Base-by-base conservation (phyloP, 192 early-diverging fungal species). In the Rhizophagus sp. region DNA sequence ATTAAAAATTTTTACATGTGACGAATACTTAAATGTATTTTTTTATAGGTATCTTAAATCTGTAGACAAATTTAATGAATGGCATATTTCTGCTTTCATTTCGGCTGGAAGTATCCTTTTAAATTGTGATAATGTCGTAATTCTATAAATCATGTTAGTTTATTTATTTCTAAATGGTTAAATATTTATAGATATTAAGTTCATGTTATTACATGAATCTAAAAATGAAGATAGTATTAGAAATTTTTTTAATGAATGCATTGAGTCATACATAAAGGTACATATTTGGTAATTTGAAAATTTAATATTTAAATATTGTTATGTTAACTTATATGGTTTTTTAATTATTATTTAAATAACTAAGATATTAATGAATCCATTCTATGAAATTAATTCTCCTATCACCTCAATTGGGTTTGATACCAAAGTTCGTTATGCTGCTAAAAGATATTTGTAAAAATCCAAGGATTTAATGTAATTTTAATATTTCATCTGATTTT, bases 11-110 rank as follows among this genome's bases (percentile, higher is more conserved):
- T 30, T 33, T 13, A 13, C 1, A 78, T 1, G 39, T 11, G 12
- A 30, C 19, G 15, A 24, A n/a, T 17, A 22, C 13, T 39, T 61
- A 44, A 61, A 25, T 50, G 50, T 36, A 4, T 27, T 52, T 25
- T n/a, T 44, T 78, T 52, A 33, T 72, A 96, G 96, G 91, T 99
- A 97, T 78, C 87, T 99, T 41, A 97, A 97, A 82, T 90, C 92
- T 2, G 92, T 99, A 52, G 98, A 99, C 87, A 90, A 92, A 79
- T 98, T 97, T 85, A 97, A 98, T 79, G 96, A 99, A 81, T 94
- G 91, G 86, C 92, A 90, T 81, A 93, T 98, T 44, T 96, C 96
- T 15, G 95, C 95, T 19, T 98, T 95, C 79, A 94, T 99, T 13
- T 92, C 95, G 8, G 92, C 97, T 44, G 94, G 94, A 81, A 96